Evolutionary conservation across 2,329 filamentous ascomycete species (phyloP).

Genomic region (Mariannaea elegans): DNA sequence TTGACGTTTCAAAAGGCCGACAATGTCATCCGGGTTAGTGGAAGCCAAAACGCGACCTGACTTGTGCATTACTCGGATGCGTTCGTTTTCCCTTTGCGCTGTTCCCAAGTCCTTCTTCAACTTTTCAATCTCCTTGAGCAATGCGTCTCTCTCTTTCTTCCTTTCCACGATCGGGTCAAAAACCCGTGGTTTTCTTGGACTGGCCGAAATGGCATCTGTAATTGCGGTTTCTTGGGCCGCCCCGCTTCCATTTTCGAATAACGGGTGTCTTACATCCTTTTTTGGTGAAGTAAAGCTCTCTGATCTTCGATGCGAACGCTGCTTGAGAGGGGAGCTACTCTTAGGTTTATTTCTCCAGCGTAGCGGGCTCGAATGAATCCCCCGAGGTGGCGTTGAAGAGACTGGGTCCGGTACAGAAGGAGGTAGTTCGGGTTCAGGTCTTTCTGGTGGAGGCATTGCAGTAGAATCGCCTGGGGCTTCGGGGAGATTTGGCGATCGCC

Average conservation of each 20-base stretch:
- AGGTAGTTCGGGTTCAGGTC: slow-evolving; percentile 28
- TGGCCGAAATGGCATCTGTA: neutral
- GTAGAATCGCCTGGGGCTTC: slow-evolving; percentile 26
- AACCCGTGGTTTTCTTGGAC: slow-evolving; percentile 10
- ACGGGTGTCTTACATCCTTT: neutral
- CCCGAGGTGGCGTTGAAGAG: slow-evolving; percentile 63
- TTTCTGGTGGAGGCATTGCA: slow-evolving; percentile 25
- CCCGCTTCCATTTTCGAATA: neutral
- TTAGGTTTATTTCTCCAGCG: slow-evolving; percentile 50
- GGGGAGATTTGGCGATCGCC: slow-evolving; percentile 40
- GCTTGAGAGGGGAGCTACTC: slow-evolving; percentile 61
- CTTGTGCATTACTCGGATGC: slow-evolving; percentile 54
- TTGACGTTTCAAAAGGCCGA: slow-evolving; percentile 51
- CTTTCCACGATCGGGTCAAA: slow-evolving; percentile 58
- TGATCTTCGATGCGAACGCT: slow-evolving; percentile 45
- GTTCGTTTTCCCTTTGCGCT: slow-evolving; percentile 66
- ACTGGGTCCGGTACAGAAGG: slow-evolving; percentile 62
- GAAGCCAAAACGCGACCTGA: slow-evolving; percentile 49
- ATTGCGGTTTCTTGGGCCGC: neutral
- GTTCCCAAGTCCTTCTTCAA: slow-evolving; percentile 68
- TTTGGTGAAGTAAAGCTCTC: slow-evolving; percentile 22
- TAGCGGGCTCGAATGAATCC: slow-evolving; percentile 68
- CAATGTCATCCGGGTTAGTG: slow-evolving; percentile 49
- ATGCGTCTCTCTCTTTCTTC: slow-evolving; percentile 59
- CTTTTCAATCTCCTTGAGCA: slow-evolving; percentile 63